These are phyloP conservation scores for Colletotrichum noveboracense DNA, from an alignment of 2,329 filamentous ascomycete genomes.

Conservation along the genomic window DNA sequence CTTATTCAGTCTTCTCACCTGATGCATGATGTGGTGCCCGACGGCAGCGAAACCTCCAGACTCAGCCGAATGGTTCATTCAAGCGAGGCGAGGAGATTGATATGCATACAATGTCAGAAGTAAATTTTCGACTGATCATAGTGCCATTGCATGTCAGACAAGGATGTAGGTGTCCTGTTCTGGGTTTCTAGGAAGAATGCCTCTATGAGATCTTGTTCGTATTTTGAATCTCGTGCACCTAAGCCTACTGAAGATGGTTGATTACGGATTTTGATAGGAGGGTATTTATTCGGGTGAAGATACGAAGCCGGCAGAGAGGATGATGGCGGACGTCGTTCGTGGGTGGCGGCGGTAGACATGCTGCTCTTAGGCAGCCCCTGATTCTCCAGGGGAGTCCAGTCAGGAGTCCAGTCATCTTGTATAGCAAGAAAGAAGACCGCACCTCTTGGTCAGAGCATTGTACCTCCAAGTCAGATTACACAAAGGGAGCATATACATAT, in stretches of 20 bases:
- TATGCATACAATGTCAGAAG: neutral
- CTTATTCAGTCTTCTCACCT: neutral
- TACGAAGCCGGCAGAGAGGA: accelerated
- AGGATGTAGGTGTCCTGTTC: neutral
- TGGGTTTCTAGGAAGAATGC: neutral
- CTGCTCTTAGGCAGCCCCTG: accelerated
- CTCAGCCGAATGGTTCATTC: accelerated
- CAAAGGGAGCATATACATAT: accelerated
- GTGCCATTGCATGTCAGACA: neutral
- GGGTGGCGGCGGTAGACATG: accelerated
- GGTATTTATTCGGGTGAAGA: neutral
- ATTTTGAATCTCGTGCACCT: accelerated
- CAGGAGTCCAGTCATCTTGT: no score
- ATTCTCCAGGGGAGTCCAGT: no score
- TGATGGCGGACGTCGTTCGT: neutral
- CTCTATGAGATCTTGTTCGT: neutral
- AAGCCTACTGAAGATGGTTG: no score
- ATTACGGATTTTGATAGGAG: neutral
- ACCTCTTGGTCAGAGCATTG: no score
- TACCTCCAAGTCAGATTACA: accelerated
- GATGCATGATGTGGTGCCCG: neutral
- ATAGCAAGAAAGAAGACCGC: no score
- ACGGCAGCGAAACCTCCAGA: neutral
- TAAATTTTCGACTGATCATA: accelerated
- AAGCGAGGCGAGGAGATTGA: neutral